A percentile compares a stretch with the other conserved stretches of the same genome.
phyloP scores from a whole-genome alignment of 495 filamentous ascomycete species.

The Geopyxis carbonaria region DNA sequence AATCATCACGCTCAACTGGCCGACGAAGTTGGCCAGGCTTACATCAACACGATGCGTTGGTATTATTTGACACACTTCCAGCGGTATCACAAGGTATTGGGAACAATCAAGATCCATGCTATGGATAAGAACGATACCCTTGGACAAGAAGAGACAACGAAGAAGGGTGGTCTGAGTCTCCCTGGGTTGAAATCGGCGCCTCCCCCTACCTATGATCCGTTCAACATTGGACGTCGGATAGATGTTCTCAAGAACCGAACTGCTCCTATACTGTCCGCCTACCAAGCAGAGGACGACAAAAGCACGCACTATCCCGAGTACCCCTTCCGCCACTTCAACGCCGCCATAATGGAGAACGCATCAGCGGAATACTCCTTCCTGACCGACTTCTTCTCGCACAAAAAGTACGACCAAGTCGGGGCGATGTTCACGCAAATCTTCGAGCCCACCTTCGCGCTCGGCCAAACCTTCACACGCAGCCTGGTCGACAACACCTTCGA shows the following conservation, averaged over 20 bases:
- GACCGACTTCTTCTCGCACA: conserved; percentile 66
- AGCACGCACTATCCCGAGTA: conserved; percentile 70
- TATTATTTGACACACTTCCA: conserved; percentile 87
- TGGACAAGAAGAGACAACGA: conserved; percentile 51
- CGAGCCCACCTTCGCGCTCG: conserved; percentile 63
- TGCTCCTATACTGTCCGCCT: conserved; percentile 47
- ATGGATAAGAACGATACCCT: conserved; percentile 75
- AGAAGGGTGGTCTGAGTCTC: conserved; percentile 3
- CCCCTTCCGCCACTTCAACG: conserved; percentile 84
- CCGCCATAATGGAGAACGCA: conserved; percentile 82
- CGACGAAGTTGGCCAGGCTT: conserved; percentile 79
- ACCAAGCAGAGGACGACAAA: conserved; percentile 76
- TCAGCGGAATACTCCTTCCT: conserved; percentile 92
- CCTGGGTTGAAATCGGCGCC: conserved; percentile 24
- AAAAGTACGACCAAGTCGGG: conserved; percentile 37
- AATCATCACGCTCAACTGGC: conserved; percentile 61
- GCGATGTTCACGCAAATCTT: conserved; percentile 67
- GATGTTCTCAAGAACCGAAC: conserved; percentile 57
- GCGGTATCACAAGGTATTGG: conserved; percentile 66
- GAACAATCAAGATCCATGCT: conserved; percentile 63
- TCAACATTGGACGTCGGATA: conserved; percentile 66
- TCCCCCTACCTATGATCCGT: conserved; percentile 64
- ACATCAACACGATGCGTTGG: conserved; percentile 98
- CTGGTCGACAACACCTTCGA: conserved; percentile 63
- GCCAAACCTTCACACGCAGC: conserved; percentile 55